These are phyloP conservation scores for Alternaria brassicicola DNA, from an alignment of 2,329 filamentous ascomycete species.

Conservation along the genomic window DNA sequence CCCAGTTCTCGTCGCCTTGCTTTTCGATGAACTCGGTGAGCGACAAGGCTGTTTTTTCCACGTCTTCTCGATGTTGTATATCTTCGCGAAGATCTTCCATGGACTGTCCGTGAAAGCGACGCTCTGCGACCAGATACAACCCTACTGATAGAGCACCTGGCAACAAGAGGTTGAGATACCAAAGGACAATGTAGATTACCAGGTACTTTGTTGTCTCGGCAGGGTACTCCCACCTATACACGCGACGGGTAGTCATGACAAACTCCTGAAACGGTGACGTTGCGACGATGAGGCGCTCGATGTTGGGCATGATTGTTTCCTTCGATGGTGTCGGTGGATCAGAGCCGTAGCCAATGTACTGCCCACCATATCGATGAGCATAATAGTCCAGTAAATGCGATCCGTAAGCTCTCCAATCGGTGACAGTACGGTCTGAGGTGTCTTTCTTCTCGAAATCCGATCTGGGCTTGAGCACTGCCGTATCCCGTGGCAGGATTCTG, in stretches of 20 bases:
- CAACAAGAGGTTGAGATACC: slow-evolving; percentile 37
- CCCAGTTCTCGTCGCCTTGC: slow-evolving; percentile 46
- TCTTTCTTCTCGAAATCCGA: slow-evolving; percentile 34
- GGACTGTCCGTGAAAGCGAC: slow-evolving; percentile 25
- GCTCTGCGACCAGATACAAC: slow-evolving; percentile 32
- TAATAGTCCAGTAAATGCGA: slow-evolving; percentile 37
- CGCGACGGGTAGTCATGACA: slow-evolving; percentile 41
- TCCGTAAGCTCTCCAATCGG: slow-evolving; percentile 41
- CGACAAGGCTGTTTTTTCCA: slow-evolving; percentile 36
- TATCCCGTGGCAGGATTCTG: slow-evolving; percentile 31
- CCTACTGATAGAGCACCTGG: slow-evolving; percentile 30
- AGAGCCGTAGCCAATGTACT: slow-evolving; percentile 47
- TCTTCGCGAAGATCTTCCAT: slow-evolving; percentile 36
- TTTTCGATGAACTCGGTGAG: slow-evolving; percentile 48
- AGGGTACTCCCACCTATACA: slow-evolving; percentile 49
- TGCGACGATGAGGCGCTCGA: slow-evolving; percentile 48
- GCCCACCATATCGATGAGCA: slow-evolving; percentile 44
- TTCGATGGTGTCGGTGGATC: slow-evolving; percentile 39
- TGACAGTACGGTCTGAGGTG: slow-evolving; percentile 12
- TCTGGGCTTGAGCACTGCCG: slow-evolving; percentile 23
- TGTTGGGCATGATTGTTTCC: slow-evolving; percentile 41
- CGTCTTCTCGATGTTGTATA: slow-evolving; percentile 43
- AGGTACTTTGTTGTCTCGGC: slow-evolving; percentile 40
- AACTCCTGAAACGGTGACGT: slow-evolving; percentile 47
- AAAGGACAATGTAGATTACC: slow-evolving; percentile 30